These are phyloP conservation scores for Aspergillus aculeatus DNA, from an alignment of 2,329 filamentous ascomycete species.

Conservation along the genomic window DNA sequence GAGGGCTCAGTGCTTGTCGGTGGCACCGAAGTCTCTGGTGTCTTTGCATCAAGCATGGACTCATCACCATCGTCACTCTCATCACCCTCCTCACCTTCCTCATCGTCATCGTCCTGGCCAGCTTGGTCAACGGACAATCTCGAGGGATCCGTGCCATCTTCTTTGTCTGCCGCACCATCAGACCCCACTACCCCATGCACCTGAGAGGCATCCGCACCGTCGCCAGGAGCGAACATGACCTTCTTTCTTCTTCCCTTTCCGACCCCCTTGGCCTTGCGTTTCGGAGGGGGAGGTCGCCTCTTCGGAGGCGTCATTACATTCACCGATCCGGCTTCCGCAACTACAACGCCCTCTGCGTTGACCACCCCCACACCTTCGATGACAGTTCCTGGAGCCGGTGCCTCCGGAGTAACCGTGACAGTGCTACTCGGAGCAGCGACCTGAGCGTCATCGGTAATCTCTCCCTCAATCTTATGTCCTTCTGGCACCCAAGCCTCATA, in stretches of 20 bases:
- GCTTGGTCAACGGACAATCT: conserved; percentile 42
- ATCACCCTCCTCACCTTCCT: conserved; percentile 46
- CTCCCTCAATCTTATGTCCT: conserved; percentile 76
- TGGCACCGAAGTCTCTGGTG: conserved; percentile 39
- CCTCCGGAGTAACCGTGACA: conserved; percentile 34
- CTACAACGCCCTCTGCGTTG: conserved; percentile 60
- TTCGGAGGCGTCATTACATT: conserved; percentile 50
- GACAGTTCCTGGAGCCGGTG: conserved; percentile 57
- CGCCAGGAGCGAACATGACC: conserved; percentile 54
- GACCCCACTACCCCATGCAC: conserved; percentile 42
- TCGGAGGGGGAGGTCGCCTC: conserved; percentile 71
- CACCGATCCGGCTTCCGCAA: conserved; percentile 49
- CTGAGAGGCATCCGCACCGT: conserved; percentile 39
- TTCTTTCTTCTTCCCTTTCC: conserved; percentile 77
- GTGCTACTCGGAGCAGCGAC: conserved; percentile 44
- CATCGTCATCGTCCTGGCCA: conserved; percentile 49
- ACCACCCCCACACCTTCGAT: conserved; percentile 61
- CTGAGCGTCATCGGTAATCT: conserved; percentile 64
- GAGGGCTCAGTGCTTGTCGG: conserved; percentile 25
- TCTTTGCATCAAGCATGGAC: conserved; percentile 47
- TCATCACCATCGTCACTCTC: conserved; percentile 52
- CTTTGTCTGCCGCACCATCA: conserved; percentile 25
- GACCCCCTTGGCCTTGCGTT: conserved; percentile 76
- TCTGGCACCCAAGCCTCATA: conserved; percentile 80
- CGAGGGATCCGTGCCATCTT: conserved; percentile 49